These are phyloP conservation scores for Polytrichum commune DNA, from an alignment of 225 moss, liverwort and hornwort species.

Conservation along the genomic window DNA sequence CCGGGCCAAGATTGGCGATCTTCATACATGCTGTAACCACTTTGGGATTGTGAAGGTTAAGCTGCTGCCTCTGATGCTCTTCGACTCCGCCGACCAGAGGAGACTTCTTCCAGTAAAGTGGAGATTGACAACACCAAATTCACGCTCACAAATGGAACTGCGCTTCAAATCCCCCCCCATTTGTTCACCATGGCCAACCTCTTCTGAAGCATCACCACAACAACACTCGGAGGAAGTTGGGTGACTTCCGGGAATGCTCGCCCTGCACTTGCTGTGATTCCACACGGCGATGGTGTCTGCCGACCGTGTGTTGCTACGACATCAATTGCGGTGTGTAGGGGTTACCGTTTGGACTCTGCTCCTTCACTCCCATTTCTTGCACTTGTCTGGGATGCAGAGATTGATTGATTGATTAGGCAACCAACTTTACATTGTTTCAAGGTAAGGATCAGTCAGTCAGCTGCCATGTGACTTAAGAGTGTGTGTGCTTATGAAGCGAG, in stretches of 20 bases:
- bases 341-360: constrained; percentile 54
- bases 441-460: too few relatives aligned
- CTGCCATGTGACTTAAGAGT: not conserved
- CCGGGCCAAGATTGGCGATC: too few relatives aligned
- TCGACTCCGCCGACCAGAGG: constrained; percentile 29
- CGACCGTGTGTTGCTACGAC: constrained; percentile 57
- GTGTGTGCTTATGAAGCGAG: not conserved
- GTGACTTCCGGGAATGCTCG: constrained; percentile 51
- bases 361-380: constrained; percentile 56
- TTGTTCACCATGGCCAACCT: not conserved
- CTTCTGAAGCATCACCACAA: constrained; percentile 21
- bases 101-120: not conserved
- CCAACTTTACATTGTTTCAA: not conserved
- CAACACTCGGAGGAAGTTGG: constrained; percentile 20
- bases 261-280: constrained; percentile 66
- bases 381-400: constrained; percentile 56
- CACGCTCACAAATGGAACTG: constrained; percentile 38
- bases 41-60: not conserved
- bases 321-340: constrained; percentile 43
- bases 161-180: constrained; percentile 27
- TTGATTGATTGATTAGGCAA: constrained; percentile 5
- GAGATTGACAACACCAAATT: constrained; percentile 22
- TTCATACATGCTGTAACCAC: too few relatives aligned
- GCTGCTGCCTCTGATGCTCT: constrained; percentile 17
- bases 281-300: constrained; percentile 52